Evolutionary conservation across 2,329 filamentous ascomycete species (phyloP).

Genomic region (Penicillium sp.): DNA sequence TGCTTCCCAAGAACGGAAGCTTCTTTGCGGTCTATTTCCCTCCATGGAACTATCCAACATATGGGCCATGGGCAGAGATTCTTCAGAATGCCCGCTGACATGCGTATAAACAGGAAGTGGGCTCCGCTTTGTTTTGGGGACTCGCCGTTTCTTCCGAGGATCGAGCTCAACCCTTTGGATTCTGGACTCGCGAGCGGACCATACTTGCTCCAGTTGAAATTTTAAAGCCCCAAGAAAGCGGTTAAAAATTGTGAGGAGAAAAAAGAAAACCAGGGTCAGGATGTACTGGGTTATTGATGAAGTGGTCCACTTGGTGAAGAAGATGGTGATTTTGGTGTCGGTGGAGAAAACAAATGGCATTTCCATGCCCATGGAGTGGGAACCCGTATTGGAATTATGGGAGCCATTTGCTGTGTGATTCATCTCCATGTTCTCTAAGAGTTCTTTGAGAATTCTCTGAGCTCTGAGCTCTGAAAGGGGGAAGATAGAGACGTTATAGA

Average conservation of each 20-base stretch:
- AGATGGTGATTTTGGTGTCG: conserved; percentile 3
- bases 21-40: not conserved
- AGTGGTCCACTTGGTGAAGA: conserved; percentile 10
- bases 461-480: not conserved
- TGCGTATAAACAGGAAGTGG: conserved; percentile 1
- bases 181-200: not conserved
- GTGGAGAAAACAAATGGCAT: conserved; percentile 6
- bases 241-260: conserved; percentile 9
- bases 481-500: not conserved
- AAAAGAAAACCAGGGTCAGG: conserved; percentile 1
- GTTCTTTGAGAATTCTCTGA: not conserved
- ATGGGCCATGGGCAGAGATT: not conserved
- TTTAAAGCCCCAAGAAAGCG: conserved; percentile 7
- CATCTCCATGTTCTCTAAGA: not conserved
- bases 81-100: not conserved
- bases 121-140: conserved; percentile 4
- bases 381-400: not conserved
- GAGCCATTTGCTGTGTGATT: not conserved
- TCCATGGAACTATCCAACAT: not conserved
- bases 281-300: conserved; percentile 1
- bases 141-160: not conserved
- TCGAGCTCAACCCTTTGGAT: not conserved
- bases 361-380: not conserved
- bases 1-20: not conserved
- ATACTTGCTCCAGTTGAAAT: conserved; percentile 6